Base-by-base conservation (phyloP, 2,329 filamentous ascomycete genomes). In the Aschersonia sp. region DNA sequence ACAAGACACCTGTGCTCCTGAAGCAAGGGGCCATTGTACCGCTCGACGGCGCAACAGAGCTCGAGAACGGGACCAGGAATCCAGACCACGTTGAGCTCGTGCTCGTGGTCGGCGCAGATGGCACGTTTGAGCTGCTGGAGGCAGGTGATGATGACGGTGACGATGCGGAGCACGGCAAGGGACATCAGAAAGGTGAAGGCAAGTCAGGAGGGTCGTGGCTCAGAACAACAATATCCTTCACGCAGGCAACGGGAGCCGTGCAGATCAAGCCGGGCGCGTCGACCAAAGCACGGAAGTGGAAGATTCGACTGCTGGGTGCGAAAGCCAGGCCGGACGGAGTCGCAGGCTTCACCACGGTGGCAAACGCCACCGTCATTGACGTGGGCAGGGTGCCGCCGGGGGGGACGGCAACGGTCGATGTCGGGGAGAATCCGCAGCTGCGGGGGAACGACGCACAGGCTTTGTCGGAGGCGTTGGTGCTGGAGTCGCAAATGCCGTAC, bases 1-100 rank as follows among this genome's bases (percentile, higher is more conserved):
- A 68, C 14, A 58, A 66, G 30, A 66, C 70, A 33, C 79, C 79
- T 0, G 71, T 80, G 0, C 63, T 82, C 11, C 69, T 74, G 2
- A 60, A 60, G 0, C 71, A 79, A 56, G 79, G 79, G 0, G 64
- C 76, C 10, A 79, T 82, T 47, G 62, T 82, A 5, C 73, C 77
- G 0, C 61, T 81, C 0, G 77, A 81, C 49, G 63, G 56, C 1
- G 43, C 51, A 1, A n/a, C n/a, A 1, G 59, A 58, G 2, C 69
- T 71, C 0, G 53, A 51, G 2, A 76, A 76, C 46, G 75, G 74
- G 2, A 68, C 66, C 1, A 56, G 58, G 0, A 73, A 72, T 45
- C 74, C 75, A 0, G 56, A 60, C 2, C 58, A 56, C 1, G 61
- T 78, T 14, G 72, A 78, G 50, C 57, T 79, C 31, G 57, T 76